Evolutionary conservation across 1,284 basidiomycete genomes (phyloP).

Genomic region (Trichosporon inkin): DNA sequence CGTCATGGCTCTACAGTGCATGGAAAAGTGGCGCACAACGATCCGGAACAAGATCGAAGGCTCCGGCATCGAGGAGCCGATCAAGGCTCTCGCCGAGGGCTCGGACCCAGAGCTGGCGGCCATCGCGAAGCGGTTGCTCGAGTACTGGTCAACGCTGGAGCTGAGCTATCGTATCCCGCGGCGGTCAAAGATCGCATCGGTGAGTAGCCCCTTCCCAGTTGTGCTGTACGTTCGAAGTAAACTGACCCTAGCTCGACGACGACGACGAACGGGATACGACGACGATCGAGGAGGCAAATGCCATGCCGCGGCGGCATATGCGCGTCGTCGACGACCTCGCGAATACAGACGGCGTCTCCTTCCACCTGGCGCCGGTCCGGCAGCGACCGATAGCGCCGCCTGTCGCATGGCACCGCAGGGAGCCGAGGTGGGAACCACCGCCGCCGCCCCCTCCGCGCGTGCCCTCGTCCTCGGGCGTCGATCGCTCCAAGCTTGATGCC

Average conservation of each 20-base stretch:
- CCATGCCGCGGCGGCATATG: slow-evolving; percentile 27
- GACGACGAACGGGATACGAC: slow-evolving; percentile 46
- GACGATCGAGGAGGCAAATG: slow-evolving; percentile 41
- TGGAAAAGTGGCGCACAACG: slow-evolving; percentile 74
- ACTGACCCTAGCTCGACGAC: slow-evolving; percentile 38
- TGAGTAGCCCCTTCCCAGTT: slow-evolving; percentile 14
- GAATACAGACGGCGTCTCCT: slow-evolving; percentile 29
- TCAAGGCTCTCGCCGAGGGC: slow-evolving; percentile 52
- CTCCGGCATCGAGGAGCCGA: slow-evolving; percentile 67
- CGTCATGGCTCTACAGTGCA: slow-evolving; percentile 64
- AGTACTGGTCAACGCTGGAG: slow-evolving; percentile 44
- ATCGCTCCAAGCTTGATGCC: slow-evolving; percentile 45
- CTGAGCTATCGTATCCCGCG: slow-evolving; percentile 44
- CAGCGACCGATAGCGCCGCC: slow-evolving; percentile 25
- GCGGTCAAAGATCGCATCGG: slow-evolving; percentile 38
- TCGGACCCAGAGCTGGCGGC: slow-evolving; percentile 29
- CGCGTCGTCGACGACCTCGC: slow-evolving; percentile 32
- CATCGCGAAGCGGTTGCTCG: slow-evolving; percentile 36
- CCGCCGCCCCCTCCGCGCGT: slow-evolving; percentile 25
- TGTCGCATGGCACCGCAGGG: slow-evolving; percentile 10
- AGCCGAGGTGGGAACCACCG: slow-evolving; percentile 20
- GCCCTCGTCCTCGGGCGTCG: slow-evolving; percentile 18
- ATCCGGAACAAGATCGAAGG: slow-evolving; percentile 91
- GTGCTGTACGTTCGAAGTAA: too few relatives aligned
- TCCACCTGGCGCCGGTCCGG: slow-evolving; percentile 38